Base-by-base conservation (phyloP, 139 green algal genomes). In the Edaphochlamys debaryana region DNA sequence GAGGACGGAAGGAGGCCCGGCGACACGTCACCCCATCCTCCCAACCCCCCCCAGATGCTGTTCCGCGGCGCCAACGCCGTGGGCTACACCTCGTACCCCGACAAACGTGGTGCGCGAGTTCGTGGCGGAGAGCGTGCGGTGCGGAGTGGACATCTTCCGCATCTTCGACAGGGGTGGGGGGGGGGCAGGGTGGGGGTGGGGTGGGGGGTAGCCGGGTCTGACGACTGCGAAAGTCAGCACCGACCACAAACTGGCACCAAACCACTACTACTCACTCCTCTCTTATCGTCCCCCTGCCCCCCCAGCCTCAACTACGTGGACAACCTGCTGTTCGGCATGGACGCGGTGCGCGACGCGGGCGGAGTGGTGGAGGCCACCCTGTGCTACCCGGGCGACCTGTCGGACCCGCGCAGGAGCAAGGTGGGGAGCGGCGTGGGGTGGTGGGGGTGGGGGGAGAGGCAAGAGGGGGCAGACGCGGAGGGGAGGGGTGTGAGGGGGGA, bases 61-160 rank as follows among this genome's bases (percentile, higher is more conserved):
- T n/a, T n/a, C n/a, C n/a, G n/a, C n/a, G n/a, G n/a, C n/a, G n/a
- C n/a, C n/a, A n/a, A 98, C 79, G 96, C 95, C 13, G 95, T 98
- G 36, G 95, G 96, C 38, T 98, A 97, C 90, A 98, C 95, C 36
- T 93, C 90, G 32, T 98, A 98, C 86, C 84, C 96, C 5, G 95
- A 98, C 86, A n/a, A 91, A 88, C 58, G 67, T 80, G 36, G 73
- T 80, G 0, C 54, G 56, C 37, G 73, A 56, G 40, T 71, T 72
- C 41, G 73, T 69, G 22, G 3, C 7, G 11, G 90, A 98, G 88
- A 89, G 93, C 4, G 85, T 87, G 56, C 37, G 63, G 3, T 81
- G 81, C 20, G 95, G 96, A 34, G 89, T 98, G 30, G 96, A 99
- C 91, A 97, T 99, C 79, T 99, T 99, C 90, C 90, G 95, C 37